A percentile compares a stretch with the other conserved stretches of the same genome.
Evolutionary conservation across 106 monocot species (phyloP).

Genomic region (Narthecium ossifragum): DNA sequence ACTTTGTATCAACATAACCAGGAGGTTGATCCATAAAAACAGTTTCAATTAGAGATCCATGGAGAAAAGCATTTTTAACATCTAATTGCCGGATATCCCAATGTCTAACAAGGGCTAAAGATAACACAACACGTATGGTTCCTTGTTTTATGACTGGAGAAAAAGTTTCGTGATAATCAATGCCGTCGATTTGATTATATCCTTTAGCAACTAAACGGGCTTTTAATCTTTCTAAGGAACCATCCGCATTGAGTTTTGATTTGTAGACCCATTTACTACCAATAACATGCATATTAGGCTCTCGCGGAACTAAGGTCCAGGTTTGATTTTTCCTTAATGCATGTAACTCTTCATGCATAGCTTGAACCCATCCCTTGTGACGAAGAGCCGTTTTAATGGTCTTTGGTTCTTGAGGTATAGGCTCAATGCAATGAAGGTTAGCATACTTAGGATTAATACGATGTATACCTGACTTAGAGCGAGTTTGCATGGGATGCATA

Average conservation of each 20-base stretch:
- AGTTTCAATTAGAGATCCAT: not conserved
- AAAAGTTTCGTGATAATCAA: not conserved
- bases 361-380: too few species aligned
- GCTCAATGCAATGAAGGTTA: too few species aligned
- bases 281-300: not conserved
- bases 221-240: not conserved
- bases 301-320: not conserved
- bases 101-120: not conserved
- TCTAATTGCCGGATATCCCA: not conserved
- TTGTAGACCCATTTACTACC: not conserved
- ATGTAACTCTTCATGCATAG: too few species aligned
- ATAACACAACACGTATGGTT: too few species aligned
- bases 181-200: not conserved
- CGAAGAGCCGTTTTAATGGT: too few species aligned
- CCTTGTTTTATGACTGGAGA: too few species aligned
- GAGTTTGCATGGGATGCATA: too few species aligned
- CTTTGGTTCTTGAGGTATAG: too few species aligned
- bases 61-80: not conserved
- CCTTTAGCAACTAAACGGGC: conserved; percentile 4
- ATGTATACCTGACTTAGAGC: too few species aligned
- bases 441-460: too few species aligned
- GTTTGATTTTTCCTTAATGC: too few species aligned
- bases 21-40: not conserved
- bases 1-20: not conserved
- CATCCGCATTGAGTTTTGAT: not conserved